Evolutionary conservation across 331 rosid species (phyloP).

Genomic region (Cydonia oblonga): DNA sequence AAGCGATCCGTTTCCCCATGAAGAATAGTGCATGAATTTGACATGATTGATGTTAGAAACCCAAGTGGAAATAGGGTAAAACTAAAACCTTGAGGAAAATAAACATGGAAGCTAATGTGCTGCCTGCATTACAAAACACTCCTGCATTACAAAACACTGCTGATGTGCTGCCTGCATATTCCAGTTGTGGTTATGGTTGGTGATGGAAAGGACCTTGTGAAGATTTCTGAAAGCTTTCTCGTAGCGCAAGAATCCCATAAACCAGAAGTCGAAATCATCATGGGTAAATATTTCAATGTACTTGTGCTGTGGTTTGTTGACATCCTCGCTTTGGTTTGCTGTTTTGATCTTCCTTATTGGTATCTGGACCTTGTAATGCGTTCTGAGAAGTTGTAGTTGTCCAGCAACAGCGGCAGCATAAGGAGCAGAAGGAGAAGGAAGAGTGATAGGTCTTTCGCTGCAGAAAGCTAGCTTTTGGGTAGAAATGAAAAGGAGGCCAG

Average conservation of each 20-base stretch:
- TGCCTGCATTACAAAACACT: too few species aligned
- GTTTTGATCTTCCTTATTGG: constrained; percentile 48
- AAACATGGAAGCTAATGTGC: background rate
- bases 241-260: constrained; percentile 63
- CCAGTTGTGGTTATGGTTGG: background rate
- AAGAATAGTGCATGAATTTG: background rate
- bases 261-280: constrained; percentile 75
- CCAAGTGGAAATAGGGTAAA: background rate
- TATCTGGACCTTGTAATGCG: constrained; percentile 26
- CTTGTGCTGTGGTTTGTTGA: constrained; percentile 44
- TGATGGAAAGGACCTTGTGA: constrained; percentile 44
- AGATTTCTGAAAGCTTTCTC: constrained; percentile 57
- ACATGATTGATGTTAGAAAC: background rate
- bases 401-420: constrained; percentile 9
- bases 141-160: too few species aligned
- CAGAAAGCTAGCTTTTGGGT: constrained; percentile 60
- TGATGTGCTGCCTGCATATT: background rate
- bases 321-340: constrained; percentile 49
- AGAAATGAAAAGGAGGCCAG: constrained; percentile 66
- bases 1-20: background rate
- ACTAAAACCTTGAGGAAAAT: background rate
- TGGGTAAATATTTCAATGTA: constrained; percentile 53
- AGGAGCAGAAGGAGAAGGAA: constrained; percentile 21
- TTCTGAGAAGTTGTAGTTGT: constrained; percentile 26
- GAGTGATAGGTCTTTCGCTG: constrained; percentile 47